Evolutionary conservation across 768 basidiomycete species (phyloP).

Genomic region (Amanita rimosa): DNA sequence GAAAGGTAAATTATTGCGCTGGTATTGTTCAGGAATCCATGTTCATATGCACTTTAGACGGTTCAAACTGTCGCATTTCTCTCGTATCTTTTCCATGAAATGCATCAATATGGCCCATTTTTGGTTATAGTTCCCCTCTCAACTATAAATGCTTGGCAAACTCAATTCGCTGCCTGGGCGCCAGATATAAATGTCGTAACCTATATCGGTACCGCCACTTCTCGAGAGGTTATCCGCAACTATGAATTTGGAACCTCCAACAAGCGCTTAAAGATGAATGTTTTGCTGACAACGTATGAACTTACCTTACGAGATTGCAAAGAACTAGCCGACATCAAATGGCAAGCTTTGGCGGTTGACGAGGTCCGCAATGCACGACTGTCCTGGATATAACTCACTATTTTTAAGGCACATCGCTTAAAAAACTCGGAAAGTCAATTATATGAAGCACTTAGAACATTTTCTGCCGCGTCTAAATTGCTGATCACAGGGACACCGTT

Average conservation of each 20-base stretch:
- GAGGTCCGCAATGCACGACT: conserved; percentile 42
- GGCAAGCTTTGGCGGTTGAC: conserved; percentile 94
- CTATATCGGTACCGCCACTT: conserved; percentile 83
- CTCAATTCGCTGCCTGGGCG: conserved; percentile 89
- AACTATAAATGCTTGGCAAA: conserved; percentile 97
- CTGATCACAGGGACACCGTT: conserved; percentile 97
- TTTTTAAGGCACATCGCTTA: conserved; percentile 76
- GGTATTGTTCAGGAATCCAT: conserved; percentile 3
- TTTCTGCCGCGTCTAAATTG: conserved; percentile 83
- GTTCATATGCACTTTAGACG: conserved; percentile 36
- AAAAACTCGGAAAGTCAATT: conserved; percentile 98
- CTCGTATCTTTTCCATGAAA: conserved; percentile 87
- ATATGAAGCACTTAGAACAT: conserved; percentile 87
- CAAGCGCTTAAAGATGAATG: conserved; percentile 95
- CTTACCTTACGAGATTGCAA: conserved; percentile 82
- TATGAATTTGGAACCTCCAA: conserved; percentile 86
- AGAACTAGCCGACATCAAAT: conserved; percentile 88
- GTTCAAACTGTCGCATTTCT: conserved; percentile 95
- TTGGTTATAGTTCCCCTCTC: conserved; percentile 96
- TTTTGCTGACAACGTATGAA: conserved; percentile 94
- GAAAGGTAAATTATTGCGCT: conserved; percentile 47
- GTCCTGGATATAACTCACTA: conserved; percentile 9
- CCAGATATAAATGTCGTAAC: conserved; percentile 95
- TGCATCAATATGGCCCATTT: conserved; percentile 93
- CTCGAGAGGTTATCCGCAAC: conserved; percentile 84